phyloP scores from a whole-genome alignment of 169 alveolate genomes.

The Plasmodium adleri region DNA sequence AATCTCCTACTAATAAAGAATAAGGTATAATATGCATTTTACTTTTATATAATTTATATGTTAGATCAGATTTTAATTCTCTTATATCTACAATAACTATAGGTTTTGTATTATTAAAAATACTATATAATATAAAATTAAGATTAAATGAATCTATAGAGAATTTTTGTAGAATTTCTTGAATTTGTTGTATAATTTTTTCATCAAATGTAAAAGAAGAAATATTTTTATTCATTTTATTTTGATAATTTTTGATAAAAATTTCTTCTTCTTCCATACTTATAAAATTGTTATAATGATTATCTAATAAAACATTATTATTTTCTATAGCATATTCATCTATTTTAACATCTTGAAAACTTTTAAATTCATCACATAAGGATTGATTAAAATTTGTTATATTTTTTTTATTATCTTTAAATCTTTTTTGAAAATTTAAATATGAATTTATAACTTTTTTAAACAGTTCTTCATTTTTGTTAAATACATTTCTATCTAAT shows the following conservation, averaged over 20 bases:
- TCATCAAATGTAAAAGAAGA: constrained; percentile 29
- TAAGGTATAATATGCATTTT: constrained; percentile 87
- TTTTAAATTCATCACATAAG: constrained; percentile 72
- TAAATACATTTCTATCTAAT: constrained; percentile 57
- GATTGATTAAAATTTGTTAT: constrained; percentile 41
- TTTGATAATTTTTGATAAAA: constrained; percentile 48
- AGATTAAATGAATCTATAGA: constrained; percentile 65
- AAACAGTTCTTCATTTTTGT: constrained; percentile 69
- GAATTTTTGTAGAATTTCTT: constrained; percentile 34
- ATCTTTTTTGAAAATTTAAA: constrained; percentile 70
- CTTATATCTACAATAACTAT: constrained; percentile 86
- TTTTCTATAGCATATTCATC: constrained; percentile 33
- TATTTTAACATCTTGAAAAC: constrained; percentile 51
- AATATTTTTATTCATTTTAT: constrained; percentile 45
- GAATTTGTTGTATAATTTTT: constrained; percentile 50
- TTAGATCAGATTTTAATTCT: constrained; percentile 86
- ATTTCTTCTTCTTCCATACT: constrained; percentile 77
- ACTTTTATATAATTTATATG: constrained; percentile 85
- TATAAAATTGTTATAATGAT: constrained; percentile 37
- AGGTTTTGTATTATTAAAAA: constrained; percentile 73
- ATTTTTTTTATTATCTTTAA: constrained; percentile 64
- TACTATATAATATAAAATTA: constrained; percentile 48
- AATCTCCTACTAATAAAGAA: constrained; percentile 88
- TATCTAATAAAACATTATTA: constrained; percentile 5
- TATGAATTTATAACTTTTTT: constrained; percentile 62